Conservation (phyloP, 139 green algal species). For the Coelastrella sp. region DNA sequence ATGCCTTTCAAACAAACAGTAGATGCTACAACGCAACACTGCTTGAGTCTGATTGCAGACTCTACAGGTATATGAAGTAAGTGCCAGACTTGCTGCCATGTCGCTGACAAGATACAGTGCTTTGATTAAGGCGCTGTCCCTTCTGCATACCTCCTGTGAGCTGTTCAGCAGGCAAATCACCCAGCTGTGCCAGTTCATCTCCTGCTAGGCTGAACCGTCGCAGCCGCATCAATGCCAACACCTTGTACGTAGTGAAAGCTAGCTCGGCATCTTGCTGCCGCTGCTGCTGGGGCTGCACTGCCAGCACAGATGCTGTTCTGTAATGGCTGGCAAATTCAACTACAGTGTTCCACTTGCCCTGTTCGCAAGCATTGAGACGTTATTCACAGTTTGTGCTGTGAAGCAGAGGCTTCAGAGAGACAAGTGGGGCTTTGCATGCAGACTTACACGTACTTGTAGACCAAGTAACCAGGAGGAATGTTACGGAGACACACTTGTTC, state of each 20-base stretch:
- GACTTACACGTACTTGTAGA: no score
- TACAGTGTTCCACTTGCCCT: slow-evolving; percentile 33
- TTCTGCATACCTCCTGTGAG: background rate
- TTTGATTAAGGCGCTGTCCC: background rate
- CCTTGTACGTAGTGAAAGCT: slow-evolving; percentile 29
- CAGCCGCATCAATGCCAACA: slow-evolving; percentile 13
- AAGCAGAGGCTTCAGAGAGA: background rate
- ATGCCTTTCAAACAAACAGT: no score
- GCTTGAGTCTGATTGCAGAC: background rate
- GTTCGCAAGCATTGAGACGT: background rate
- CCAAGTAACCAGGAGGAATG: no score
- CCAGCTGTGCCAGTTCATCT: slow-evolving; percentile 21
- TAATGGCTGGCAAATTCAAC: slow-evolving; percentile 23
- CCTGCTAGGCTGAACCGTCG: background rate
- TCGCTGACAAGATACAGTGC: no score
- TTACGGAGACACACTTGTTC: no score
- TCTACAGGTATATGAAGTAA: no score
- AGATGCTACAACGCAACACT: background rate
- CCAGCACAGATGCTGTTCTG: slow-evolving; percentile 6
- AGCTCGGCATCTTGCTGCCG: background rate
- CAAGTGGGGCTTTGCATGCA: background rate
- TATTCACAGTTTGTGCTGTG: no score
- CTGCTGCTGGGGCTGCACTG: slow-evolving; percentile 9
- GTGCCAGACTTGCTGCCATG: no score
- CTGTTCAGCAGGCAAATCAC: slow-evolving; percentile 15